Percentiles rank a stretch among this genome's conserved stretches.
These are phyloP conservation scores for Candida smagusa DNA, from an alignment of 1,139 yeast genomes.

Conservation along the genomic window DNA sequence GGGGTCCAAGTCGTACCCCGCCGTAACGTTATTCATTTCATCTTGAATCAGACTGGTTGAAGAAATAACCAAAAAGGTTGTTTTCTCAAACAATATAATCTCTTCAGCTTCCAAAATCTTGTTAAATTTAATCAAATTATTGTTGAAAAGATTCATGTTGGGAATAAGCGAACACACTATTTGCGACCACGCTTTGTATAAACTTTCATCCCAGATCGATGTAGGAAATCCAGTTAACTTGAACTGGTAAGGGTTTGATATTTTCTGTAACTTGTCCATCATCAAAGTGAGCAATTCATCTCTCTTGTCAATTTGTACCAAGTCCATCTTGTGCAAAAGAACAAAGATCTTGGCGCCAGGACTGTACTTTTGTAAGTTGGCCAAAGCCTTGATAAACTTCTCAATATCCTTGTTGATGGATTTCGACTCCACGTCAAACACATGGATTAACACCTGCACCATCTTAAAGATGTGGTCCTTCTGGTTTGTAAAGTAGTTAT, in stretches of 20 bases:
- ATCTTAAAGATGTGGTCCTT: conserved; percentile 89
- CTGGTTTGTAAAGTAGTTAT: conserved; percentile 83
- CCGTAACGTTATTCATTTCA: conserved; percentile 4
- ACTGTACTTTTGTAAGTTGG: conserved; percentile 77
- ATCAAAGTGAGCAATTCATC: conserved; percentile 79
- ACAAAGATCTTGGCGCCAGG: conserved; percentile 94
- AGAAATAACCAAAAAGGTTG: conserved; percentile 87
- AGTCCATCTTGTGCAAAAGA: conserved; percentile 91
- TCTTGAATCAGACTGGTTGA: conserved; percentile 52
- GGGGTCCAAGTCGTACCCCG: conserved; percentile 57
- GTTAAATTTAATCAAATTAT: conserved; percentile 71
- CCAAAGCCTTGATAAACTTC: conserved; percentile 80
- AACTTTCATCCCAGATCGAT: conserved; percentile 95
- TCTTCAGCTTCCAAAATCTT: conserved; percentile 81
- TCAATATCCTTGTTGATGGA: conserved; percentile 92
- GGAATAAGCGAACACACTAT: conserved; percentile 95
- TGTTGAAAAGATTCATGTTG: conserved; percentile 78
- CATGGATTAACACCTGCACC: conserved; percentile 97
- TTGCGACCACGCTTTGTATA: conserved; percentile 95
- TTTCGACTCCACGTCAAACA: conserved; percentile 91
- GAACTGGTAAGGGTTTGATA: conserved; percentile 77
- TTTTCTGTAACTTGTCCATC: conserved; percentile 77
- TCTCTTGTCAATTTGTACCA: conserved; percentile 83
- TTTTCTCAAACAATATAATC: conserved; percentile 86
- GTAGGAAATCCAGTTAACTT: conserved; percentile 88